phyloP scores from a whole-genome alignment of 202 grass and related monocot species.

The Carex arenaria region DNA sequence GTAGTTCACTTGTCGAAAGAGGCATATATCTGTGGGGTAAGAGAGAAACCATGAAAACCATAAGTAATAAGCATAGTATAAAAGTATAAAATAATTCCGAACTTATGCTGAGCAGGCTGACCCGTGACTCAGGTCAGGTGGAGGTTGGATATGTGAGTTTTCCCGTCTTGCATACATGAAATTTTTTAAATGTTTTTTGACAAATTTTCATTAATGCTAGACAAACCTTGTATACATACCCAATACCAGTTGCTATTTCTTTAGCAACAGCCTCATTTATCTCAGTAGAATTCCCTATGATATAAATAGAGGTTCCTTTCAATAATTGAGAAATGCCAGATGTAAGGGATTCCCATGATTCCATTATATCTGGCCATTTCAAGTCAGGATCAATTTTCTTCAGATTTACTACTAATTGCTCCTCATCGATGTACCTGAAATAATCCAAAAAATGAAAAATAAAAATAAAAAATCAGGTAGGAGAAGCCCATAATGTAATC shows the following conservation, averaged over 20 bases:
- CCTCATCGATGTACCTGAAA: slow-evolving; percentile 89
- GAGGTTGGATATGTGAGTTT: neutral
- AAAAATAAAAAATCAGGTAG: neutral
- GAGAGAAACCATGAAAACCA: neutral
- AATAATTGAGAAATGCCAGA: slow-evolving; percentile 64
- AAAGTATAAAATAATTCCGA: neutral
- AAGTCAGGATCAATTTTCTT: slow-evolving; percentile 81
- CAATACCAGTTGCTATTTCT: slow-evolving; percentile 73
- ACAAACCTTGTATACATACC: slow-evolving; percentile 33
- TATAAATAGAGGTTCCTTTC: slow-evolving; percentile 72
- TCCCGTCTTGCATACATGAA: neutral
- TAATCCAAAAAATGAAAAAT: neutral
- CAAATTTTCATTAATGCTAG: neutral
- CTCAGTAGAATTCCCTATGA: slow-evolving; percentile 72
- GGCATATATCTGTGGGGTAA: slow-evolving; percentile 65
- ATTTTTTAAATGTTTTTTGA: neutral
- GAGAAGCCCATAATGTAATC: neutral
- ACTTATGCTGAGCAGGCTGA: neutral
- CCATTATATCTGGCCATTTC: slow-evolving; percentile 85
- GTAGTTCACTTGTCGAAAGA: slow-evolving; percentile 69
- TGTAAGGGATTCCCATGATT: slow-evolving; percentile 90
- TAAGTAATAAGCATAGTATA: neutral
- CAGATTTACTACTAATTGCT: slow-evolving; percentile 72
- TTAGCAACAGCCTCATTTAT: slow-evolving; percentile 78
- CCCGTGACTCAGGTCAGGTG: neutral